Percentiles rank a stretch among this genome's conserved stretches.
Conservation (phyloP, 2,329 filamentous ascomycete genomes). For the Grosmannia serpens region DNA sequence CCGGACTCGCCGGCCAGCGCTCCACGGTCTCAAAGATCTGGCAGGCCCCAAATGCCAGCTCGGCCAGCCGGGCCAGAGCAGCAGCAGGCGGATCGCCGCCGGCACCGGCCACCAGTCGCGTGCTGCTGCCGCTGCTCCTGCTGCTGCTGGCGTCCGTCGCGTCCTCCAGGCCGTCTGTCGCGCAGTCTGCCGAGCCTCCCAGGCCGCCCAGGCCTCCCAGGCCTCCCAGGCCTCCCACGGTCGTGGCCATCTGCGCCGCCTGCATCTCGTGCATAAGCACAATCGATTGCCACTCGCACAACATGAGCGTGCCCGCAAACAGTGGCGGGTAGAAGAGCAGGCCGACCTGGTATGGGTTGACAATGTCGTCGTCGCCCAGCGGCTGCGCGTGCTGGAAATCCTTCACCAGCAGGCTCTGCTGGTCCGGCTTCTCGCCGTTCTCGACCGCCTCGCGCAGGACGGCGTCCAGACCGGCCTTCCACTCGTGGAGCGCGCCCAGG, state of each 20-base stretch:
- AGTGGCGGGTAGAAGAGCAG: conserved; percentile 59
- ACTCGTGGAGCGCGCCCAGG: conserved; percentile 28
- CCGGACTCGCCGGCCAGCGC: conserved; percentile 56
- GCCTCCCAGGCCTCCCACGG: background rate
- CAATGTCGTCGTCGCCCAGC: conserved; percentile 51
- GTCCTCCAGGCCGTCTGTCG: background rate
- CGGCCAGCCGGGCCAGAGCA: conserved; percentile 32
- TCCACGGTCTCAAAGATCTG: conserved; percentile 72
- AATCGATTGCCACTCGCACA: conserved; percentile 68
- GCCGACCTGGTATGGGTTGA: conserved; percentile 60
- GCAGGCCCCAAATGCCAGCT: conserved; percentile 58
- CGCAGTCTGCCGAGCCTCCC: background rate
- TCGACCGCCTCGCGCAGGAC: conserved; percentile 5
- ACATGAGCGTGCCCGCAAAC: conserved; percentile 63
- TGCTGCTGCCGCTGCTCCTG: background rate
- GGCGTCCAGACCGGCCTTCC: conserved; percentile 35
- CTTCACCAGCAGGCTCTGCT: conserved; percentile 31
- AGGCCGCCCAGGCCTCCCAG: background rate
- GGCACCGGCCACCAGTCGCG: background rate
- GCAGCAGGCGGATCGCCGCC: background rate
- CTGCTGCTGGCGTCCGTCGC: background rate
- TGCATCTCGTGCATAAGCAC: conserved; percentile 74
- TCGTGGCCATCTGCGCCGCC: conserved; percentile 29
- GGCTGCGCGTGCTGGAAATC: conserved; percentile 46
- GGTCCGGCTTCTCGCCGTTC: background rate